Evolutionary conservation across 225 moss, liverwort and hornwort genomes (phyloP), one percentile per base, ranked within the genome.

Genomic region (Polytrichum formosum): DNA sequence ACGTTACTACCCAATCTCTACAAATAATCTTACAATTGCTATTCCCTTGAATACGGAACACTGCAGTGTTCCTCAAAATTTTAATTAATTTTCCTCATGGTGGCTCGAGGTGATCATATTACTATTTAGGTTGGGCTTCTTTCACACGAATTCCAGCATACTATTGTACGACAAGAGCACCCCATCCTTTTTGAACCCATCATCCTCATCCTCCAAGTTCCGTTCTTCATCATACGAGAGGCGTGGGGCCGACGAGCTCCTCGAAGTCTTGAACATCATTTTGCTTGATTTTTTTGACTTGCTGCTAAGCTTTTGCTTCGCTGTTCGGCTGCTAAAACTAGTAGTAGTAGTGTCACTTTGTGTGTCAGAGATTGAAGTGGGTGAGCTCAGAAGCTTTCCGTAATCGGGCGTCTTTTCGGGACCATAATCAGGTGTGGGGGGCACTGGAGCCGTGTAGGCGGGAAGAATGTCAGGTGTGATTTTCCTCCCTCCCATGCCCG

Each of bases 211-310:
- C 63, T 87, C 83, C 31, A 80, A 59, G 37, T 83, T 87, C 10
- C 82, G 74, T 63, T 83, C 73, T 69, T 87, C 86, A 28, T 87
- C 83, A 16, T 87, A 87, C 5, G 86, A 87, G 59, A 87, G 83
- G 2, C 80, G 78, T 4, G 86, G 83, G n/a, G 78, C 83, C 25
- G 86, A 80, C 0, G 83, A 23, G 26, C 86, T 83, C 54, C 86
- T 61, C 70, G 30, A 74, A 6, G 73, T 77, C 64, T 86, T 86
- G 67, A 86, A 82, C 80, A 80, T 82, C 16, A 59, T 70, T n/a
- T 80, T 86, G 77, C 73, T 72, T 2, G 71, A 28, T 53, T 79
- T 75, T 59, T 60, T 80, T 46, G 71, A 26, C 67, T 71, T 71
- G 30, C 75, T 55, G 69, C 35, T 56, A 20, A 67, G 67, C 6